Base-by-base conservation (phyloP, 768 basidiomycete species). In the Collybiopsis confluens region DNA sequence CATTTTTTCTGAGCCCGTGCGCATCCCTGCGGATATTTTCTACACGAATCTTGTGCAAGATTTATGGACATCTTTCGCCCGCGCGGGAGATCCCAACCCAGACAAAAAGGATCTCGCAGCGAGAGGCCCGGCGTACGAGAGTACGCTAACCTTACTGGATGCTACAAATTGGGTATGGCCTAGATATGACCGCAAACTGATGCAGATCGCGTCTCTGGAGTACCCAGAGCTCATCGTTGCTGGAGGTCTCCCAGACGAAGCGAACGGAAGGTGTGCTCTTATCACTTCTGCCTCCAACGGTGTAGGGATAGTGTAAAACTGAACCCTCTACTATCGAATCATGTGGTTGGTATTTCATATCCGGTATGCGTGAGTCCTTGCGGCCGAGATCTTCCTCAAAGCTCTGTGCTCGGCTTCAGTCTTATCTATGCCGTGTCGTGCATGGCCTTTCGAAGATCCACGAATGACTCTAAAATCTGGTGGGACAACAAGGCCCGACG, bases 1-100 rank as follows among this genome's bases (percentile, higher is more conserved):
- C 51, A 54, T 61, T 24, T 61, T 61, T 55, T 47, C 27, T 46
- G 52, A 61, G 23, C 60, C 60, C 10, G 21, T 58, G 13, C 57
- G 60, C 20, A 57, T 56, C 21, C 24, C 26, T 20, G 52, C 35
- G 35, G 60, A 61, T 40, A 55, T 61, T 36, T 44, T 10, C 2
- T 53, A 44, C 52, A 53, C 52, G 21, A 20, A 33, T 24, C 52
- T 53, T 18, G 36, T 54, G 1, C 54, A 54, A 36, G 45, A 54
- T 35, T 23, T 54, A 4, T 54, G 52, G 52, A 28, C 37, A 2
- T 6, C 24, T 10, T 52, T 52, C 28, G 50, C 37, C n/a, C 50
- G 50, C 26, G 42, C 38, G 27, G 38, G 43, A 40, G 30, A 44
- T 45, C 33, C 42, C 2, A 53, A 53, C 23, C 42, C 41, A 26